Evolutionary conservation across 1,284 basidiomycete species (phyloP), one percentile per base, ranked within the genome.

Genomic region (Rhodotorula sp.): DNA sequence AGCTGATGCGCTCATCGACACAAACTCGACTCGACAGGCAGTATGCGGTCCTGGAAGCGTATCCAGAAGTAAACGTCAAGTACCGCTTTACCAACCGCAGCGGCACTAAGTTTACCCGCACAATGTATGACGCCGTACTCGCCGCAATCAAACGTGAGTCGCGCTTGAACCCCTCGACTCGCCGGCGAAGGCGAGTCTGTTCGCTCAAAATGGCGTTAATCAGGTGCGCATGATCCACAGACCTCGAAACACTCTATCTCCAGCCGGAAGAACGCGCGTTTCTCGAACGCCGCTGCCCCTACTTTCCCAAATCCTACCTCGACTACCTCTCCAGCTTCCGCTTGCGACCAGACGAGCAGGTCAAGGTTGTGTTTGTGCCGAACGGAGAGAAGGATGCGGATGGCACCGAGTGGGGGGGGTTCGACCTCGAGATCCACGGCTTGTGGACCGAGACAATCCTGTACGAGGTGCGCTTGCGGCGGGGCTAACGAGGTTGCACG

Each of bases 361-460:
- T 99, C 56, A 79, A 80, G 59, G 81, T 93, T 70, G 81, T 80
- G 4, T 95, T 93, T 79, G 80, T 86, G 26, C 83, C 26, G 79
- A 40, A 48, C 3, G 61, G 30, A 10, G 37, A 18, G n/a, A 48
- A 30, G 8, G 60, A 62, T 31, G 82, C 2, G 83, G 86, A 67
- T 80, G 81, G 47, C 59, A 67, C 64, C 52, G 81, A 87, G 47
- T 80, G 80, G 64, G 95, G 95, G 1, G 81, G 85, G 65, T 83
- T 98, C 50, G 86, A 89, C 63, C 88, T 98, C 69, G 85, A 86
- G 67, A 87, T 88, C 16, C 78, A 79, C 40, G 95, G 95, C 0
- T 84, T 85, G 6, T 99, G 96, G 95, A 82, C 83, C 1, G 92
- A 97, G 73, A 87, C 91, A 11, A 97, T 99, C 69, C 82, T 97